phyloP scores from a whole-genome alignment of 352 stramenopile genomes.

The Phytophthora crassamura region DNA sequence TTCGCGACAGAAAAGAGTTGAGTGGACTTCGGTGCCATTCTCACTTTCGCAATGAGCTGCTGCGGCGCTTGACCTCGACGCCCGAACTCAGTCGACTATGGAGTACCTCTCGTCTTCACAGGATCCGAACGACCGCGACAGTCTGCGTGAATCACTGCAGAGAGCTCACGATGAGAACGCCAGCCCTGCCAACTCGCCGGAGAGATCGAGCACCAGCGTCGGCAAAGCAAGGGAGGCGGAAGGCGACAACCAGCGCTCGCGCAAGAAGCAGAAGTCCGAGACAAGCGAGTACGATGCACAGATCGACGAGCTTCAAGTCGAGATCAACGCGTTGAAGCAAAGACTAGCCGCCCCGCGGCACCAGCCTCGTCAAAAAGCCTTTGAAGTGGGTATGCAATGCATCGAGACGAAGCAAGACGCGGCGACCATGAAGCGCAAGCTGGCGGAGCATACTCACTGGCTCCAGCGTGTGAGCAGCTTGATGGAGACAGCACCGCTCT shows the following conservation, averaged over 20 bases:
- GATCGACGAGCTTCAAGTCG: conserved; percentile 40
- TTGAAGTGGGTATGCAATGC: conserved; percentile 27
- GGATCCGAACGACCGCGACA: conserved; percentile 27
- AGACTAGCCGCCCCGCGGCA: conserved; percentile 22
- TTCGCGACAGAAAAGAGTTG: too few relatives aligned
- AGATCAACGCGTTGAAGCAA: conserved; percentile 42
- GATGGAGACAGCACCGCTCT: conserved; percentile 58
- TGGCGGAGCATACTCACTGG: conserved; percentile 61
- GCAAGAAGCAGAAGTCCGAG: conserved; percentile 68
- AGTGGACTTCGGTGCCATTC: too few relatives aligned
- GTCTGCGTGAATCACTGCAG: conserved; percentile 21
- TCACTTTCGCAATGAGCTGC: too few relatives aligned
- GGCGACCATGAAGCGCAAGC: conserved; percentile 47
- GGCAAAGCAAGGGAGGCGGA: neutral
- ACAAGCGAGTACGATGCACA: conserved; percentile 34
- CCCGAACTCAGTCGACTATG: conserved; percentile 14
- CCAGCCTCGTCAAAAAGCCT: neutral
- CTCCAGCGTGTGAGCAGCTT: conserved; percentile 52
- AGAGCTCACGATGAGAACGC: conserved; percentile 13
- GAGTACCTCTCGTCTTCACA: conserved; percentile 17
- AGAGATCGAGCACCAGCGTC: neutral
- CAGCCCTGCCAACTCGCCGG: neutral
- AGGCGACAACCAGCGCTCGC: conserved; percentile 22
- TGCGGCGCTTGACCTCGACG: too few relatives aligned
- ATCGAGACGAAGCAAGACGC: conserved; percentile 50